Evolutionary conservation across 805 yeast genomes (phyloP).

Genomic region (Candida sonorensis): DNA sequence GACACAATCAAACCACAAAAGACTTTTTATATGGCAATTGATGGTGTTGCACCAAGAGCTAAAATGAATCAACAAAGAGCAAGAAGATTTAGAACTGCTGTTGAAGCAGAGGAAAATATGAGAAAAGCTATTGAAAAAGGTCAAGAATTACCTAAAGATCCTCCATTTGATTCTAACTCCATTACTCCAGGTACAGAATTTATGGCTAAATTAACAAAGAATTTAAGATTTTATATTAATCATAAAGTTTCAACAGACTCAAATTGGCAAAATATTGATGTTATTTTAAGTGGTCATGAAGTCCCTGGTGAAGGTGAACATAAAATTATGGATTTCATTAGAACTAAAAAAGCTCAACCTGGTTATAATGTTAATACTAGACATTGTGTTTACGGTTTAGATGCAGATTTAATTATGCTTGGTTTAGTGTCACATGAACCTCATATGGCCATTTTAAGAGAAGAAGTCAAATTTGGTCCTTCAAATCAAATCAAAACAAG

Average conservation of each 20-base stretch:
- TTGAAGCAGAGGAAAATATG: conserved; percentile 79
- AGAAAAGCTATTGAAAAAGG: conserved; percentile 71
- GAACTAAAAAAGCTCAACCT: conserved; percentile 67
- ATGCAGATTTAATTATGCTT: conserved; percentile 92
- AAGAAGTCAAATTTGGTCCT: conserved; percentile 84
- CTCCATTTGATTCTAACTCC: conserved; percentile 84
- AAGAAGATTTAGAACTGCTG: conserved; percentile 89
- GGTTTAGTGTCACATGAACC: conserved; percentile 91
- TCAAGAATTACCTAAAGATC: conserved; percentile 69
- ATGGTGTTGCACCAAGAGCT: conserved; percentile 98
- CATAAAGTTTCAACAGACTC: conserved; percentile 82
- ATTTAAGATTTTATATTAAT: conserved; percentile 80
- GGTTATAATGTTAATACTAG: conserved; percentile 74
- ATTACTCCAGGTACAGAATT: conserved; percentile 97
- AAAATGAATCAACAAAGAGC: conserved; percentile 98
- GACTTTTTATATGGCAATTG: conserved; percentile 92
- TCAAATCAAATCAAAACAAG: conserved; percentile 27
- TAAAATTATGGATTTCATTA: conserved; percentile 88
- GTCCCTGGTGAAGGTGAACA: conserved; percentile 99
- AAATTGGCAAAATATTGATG: conserved; percentile 72
- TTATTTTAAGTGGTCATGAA: conserved; percentile 86
- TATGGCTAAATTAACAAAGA: conserved; percentile 81
- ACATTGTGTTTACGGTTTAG: conserved; percentile 93
- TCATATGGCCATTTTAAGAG: conserved; percentile 90
- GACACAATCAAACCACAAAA: conserved; percentile 80